Evolutionary conservation across 176 grass and related monocot species (phyloP), one percentile per base, ranked within the genome.

Genomic region (Musa troglodytarum): DNA sequence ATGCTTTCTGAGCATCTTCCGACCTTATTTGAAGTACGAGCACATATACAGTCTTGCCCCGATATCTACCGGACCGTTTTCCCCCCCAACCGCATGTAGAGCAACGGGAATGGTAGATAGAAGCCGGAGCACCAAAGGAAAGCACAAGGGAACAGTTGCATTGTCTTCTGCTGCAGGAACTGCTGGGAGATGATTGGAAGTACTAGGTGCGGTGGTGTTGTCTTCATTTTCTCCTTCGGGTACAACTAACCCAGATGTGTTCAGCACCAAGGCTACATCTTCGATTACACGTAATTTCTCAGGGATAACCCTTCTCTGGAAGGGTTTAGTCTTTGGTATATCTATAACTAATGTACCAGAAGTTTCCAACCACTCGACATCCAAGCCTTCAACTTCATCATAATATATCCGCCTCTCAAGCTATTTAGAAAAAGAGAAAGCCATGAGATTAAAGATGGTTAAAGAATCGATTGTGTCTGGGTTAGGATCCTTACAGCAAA

Each of bases 371-470:
- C 95, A 98, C 62, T 98, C 95, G 55, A 82, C 79, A 11, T 65
- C 76, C 72, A 98, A 72, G 29, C 88, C 86, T 74, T 93, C 86
- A 16, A 91, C 86, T 76, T 98, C 95, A 74, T 98, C 90, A 82
- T 98, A 93, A 76, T 91, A 89, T 88, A 98, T 87, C 76, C 95
- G 83, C 49, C 86, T 87, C 82, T 98, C 95, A 52, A 89, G 86
- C 95, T 98, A 79, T 73, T 77, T 10, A 68, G 9, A 24, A 52
- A 83, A 52, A 78, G 83, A 26, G 81, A 87, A 62, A 50, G 74
- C 16, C 57, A 53, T 76, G 54, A 85, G 64, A 71, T 6, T 59
- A 56, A 6, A 0, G 23, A 21, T 53, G 4, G 4, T 85, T 8
- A 71, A 71, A 14, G 82, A 43, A 73, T 71, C 53, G 23, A 54